Evolutionary conservation across 495 filamentous ascomycete species (phyloP), one percentile per base, ranked within the genome.

Genomic region (Rhizodiscina lignyota): DNA sequence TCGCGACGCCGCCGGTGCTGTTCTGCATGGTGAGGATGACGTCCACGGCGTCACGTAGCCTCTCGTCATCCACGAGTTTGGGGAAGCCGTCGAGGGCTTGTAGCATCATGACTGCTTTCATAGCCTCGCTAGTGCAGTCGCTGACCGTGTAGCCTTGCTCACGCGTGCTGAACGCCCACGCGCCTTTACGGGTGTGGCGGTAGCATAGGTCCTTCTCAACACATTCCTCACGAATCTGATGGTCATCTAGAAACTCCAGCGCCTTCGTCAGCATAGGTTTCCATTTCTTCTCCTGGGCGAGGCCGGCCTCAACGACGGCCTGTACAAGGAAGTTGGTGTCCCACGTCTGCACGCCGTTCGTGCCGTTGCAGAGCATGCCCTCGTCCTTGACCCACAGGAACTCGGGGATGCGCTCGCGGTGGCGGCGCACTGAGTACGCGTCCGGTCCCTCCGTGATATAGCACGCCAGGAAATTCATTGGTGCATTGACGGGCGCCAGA

Each of bases 261-360:
- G 85, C 83, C 47, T 77, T 83, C 11, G 65, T 67, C 23, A 97
- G 66, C 82, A 93, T 91, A 15, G 79, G 74, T 26, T 64, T 69
- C 71, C 80, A 93, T 34, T 74, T 74, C 3, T 77, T 69, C 32
- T 89, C 74, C 32, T 74, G 59, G 13, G 80, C 78, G 32, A 94
- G 67, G 0, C 83, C 83, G 26, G 80, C 76, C 37, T 80, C 82
- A 38, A 79, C 64, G 20, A 82, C 67, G 5, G 77, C 74, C 52
- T 93, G 85, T 17, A 93, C 83, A 27, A 77, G 57, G 49, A 94
- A 94, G 0, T 82, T 66, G 0, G 89, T 97, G 50, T 97, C 89
- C 89, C 89, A 97, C 29, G 72, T 78, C 57, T 97, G 89, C 11
- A 94, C 84, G 12, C 89, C 89, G 48, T 97, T 94, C 22, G 89